Conservation (phyloP, 768 basidiomycete genomes). For the Boletellus ananiceps region DNA sequence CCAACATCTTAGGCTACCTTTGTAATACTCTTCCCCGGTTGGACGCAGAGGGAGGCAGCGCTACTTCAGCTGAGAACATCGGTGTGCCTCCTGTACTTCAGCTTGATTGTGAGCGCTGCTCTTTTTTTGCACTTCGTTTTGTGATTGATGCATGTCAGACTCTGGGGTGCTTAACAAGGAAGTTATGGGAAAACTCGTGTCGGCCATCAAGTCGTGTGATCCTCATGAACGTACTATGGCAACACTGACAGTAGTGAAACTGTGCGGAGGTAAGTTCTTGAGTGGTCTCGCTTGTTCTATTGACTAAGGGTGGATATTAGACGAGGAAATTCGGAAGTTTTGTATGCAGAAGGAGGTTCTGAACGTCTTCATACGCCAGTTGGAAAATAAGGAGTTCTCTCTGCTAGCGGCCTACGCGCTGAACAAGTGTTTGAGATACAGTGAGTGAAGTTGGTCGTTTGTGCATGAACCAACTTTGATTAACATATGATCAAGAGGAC, state of each 20-base stretch:
- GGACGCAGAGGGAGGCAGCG: not conserved
- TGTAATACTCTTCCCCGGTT: conserved; percentile 3
- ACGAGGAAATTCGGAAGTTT: not conserved
- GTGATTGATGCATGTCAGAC: not conserved
- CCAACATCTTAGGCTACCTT: conserved; percentile 6
- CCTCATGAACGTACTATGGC: not conserved
- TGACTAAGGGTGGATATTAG: not conserved
- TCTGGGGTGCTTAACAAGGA: not conserved
- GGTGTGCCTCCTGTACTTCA: not conserved
- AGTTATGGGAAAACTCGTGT: not conserved
- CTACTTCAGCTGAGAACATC: too few relatives aligned
- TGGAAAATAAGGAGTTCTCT: conserved; percentile 9
- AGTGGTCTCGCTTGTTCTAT: not conserved
- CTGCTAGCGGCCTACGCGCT: conserved; percentile 20
- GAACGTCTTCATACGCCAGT: conserved; percentile 10
- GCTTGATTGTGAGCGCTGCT: not conserved
- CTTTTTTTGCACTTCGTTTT: not conserved
- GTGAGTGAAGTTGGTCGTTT: conserved; percentile 1
- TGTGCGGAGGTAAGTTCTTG: conserved; percentile 3
- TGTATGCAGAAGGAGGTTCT: not conserved
- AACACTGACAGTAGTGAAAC: conserved; percentile 10
- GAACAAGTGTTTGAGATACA: conserved; percentile 10
- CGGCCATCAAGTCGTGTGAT: not conserved
- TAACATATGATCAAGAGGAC: conserved; percentile 4
- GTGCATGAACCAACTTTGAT: not conserved